These are phyloP conservation scores for Candida nanaspora DNA, from an alignment of 805 yeast species.

Conservation along the genomic window DNA sequence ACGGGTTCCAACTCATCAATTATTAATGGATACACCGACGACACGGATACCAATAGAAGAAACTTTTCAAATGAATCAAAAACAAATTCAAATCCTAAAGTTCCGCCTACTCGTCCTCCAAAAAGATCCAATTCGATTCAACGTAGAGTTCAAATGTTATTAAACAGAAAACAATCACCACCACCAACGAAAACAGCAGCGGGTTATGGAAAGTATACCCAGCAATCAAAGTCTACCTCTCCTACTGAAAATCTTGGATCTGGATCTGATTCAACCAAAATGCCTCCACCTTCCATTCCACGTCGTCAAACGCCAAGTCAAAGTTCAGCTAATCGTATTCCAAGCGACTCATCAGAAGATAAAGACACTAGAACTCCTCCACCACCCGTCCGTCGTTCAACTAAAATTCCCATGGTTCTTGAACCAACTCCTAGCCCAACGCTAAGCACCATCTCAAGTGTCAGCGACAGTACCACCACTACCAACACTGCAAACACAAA, in stretches of 20 bases:
- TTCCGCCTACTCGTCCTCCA: slow-evolving; percentile 19
- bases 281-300: too few relatives aligned
- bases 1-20: slow-evolving; percentile 9
- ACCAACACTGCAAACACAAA: background rate
- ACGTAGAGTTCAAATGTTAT: slow-evolving; percentile 44
- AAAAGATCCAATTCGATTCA: slow-evolving; percentile 38
- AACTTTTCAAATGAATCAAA: background rate
- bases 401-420: background rate
- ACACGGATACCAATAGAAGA: background rate
- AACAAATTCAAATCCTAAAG: slow-evolving; percentile 5
- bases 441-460: background rate
- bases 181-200: slow-evolving; percentile 56
- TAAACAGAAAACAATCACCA: slow-evolving; percentile 36
- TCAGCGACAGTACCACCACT: background rate
- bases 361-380: background rate
- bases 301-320: too few relatives aligned
- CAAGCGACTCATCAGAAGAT: background rate
- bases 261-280: too few relatives aligned
- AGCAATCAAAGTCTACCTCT: background rate
- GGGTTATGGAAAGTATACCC: slow-evolving; percentile 76
- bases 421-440: background rate
- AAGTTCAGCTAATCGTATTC: too few relatives aligned
- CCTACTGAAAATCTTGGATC: too few relatives aligned
- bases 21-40: background rate
- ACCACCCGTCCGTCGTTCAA: background rate